A percentile compares a stretch with the other conserved stretches of the same genome.
phyloP scores from a whole-genome alignment of 257 asterid species.

The Solanum rostratum region DNA sequence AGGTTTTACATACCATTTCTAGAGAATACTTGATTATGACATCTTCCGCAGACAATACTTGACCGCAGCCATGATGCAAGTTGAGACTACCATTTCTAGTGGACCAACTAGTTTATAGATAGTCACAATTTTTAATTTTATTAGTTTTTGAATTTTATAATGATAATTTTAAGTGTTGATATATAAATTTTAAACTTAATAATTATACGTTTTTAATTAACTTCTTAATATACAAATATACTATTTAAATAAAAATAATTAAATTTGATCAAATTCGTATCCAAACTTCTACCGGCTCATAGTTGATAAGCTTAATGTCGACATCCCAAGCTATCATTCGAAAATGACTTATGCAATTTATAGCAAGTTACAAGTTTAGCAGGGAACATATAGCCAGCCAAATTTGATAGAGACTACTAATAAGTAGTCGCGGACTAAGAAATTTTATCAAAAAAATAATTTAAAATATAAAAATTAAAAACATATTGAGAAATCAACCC shows the following conservation, averaged over 20 bases:
- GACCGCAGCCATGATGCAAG: background rate
- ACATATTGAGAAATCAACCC: too few species aligned
- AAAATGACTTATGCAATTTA: background rate
- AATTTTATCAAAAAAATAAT: background rate
- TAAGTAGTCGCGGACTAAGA: accelerated
- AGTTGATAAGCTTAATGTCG: background rate
- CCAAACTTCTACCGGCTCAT: too few species aligned
- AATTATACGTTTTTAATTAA: too few species aligned
- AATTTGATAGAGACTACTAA: background rate
- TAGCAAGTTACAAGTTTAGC: background rate
- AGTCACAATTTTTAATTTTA: background rate
- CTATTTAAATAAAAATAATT: too few species aligned
- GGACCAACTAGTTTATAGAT: too few species aligned
- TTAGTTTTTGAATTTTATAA: too few species aligned
- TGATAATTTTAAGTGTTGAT: too few species aligned
- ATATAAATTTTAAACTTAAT: too few species aligned
- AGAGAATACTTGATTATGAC: too few species aligned
- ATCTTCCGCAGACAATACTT: background rate
- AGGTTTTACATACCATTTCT: background rate
- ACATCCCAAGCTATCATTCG: background rate
- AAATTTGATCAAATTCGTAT: too few species aligned
- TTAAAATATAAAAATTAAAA: too few species aligned
- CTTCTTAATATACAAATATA: too few species aligned
- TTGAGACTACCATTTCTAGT: background rate
- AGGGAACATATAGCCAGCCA: background rate